Percentiles rank a stretch among this genome's conserved stretches.
Conservation (phyloP, 805 yeast genomes). For the Wickerhamomyces sydowiorum region DNA sequence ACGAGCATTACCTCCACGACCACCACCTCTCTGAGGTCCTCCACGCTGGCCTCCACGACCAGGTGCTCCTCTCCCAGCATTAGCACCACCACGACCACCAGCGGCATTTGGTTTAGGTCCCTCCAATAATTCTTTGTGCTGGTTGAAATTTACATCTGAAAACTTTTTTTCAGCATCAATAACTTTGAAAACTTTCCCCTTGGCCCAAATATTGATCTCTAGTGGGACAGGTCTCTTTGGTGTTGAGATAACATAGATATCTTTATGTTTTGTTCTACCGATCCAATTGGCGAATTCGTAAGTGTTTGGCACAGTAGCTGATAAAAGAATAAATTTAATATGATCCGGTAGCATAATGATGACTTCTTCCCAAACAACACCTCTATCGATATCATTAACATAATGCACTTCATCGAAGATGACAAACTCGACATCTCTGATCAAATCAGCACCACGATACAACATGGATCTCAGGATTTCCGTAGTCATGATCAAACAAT, state of each 20-base stretch:
- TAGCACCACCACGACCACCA: conserved; percentile 36
- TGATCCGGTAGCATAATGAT: conserved; percentile 97
- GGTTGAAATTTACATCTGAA: conserved; percentile 53
- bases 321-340: conserved; percentile 81
- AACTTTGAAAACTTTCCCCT: conserved; percentile 62
- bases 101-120: conserved; percentile 32
- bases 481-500: conserved; percentile 95
- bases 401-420: conserved; percentile 98
- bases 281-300: conserved; percentile 98
- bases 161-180: conserved; percentile 73
- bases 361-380: conserved; percentile 99
- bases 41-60: conserved; percentile 37
- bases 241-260: conserved; percentile 93
- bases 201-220: conserved; percentile 83
- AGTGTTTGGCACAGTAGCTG: conserved; percentile 99
- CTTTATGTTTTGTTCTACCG: conserved; percentile 93
- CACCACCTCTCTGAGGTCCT: conserved; percentile 30
- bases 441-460: conserved; percentile 92
- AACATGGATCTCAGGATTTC: conserved; percentile 94
- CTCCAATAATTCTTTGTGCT: conserved; percentile 49
- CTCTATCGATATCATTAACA: conserved; percentile 94
- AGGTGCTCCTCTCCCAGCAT: conserved; percentile 33
- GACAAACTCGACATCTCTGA: conserved; percentile 95
- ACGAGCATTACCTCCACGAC: conserved; percentile 29
- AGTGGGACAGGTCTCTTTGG: conserved; percentile 96